phyloP scores from a whole-genome alignment of 495 filamentous ascomycete genomes.

The Penicillium bovifimosum region DNA sequence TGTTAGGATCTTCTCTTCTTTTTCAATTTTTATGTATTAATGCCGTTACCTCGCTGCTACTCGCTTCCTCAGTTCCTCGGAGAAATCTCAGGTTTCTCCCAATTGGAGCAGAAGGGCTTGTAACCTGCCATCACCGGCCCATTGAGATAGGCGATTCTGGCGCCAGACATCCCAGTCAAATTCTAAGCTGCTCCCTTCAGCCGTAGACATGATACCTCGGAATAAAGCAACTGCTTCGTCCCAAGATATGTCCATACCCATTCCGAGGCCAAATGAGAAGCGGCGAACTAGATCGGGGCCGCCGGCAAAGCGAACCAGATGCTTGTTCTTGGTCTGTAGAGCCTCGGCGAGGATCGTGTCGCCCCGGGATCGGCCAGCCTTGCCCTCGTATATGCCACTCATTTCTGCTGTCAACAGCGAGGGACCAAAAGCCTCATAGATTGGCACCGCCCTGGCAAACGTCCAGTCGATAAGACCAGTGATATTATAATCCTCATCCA shows the following conservation, averaged over 20 bases:
- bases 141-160: slow-evolving; percentile 1
- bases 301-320: neutral
- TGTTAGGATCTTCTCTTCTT: no score
- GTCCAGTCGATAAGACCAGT: slow-evolving; percentile 39
- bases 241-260: slow-evolving; percentile 7
- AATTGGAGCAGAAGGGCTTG: neutral
- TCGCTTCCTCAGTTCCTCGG: neutral
- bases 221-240: slow-evolving; percentile 4
- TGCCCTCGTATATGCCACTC: slow-evolving; percentile 16
- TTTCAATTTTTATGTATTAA: no score
- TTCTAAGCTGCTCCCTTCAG: neutral
- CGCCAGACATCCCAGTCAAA: slow-evolving; percentile 7
- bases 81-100: neutral
- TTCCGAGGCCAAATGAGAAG: slow-evolving; percentile 7
- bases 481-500: slow-evolving; percentile 38
- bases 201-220: slow-evolving; percentile 3
- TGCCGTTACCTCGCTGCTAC: neutral
- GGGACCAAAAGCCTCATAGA: slow-evolving; percentile 28
- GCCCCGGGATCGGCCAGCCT: neutral
- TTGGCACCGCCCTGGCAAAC: slow-evolving; percentile 25
- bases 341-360: neutral
- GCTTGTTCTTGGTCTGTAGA: neutral
- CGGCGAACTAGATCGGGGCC: slow-evolving; percentile 7
- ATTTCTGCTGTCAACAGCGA: slow-evolving; percentile 34
- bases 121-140: slow-evolving; percentile 1